Evolutionary conservation across 305 asterid genomes (phyloP).

Genomic region (Euphrasia arctica): DNA sequence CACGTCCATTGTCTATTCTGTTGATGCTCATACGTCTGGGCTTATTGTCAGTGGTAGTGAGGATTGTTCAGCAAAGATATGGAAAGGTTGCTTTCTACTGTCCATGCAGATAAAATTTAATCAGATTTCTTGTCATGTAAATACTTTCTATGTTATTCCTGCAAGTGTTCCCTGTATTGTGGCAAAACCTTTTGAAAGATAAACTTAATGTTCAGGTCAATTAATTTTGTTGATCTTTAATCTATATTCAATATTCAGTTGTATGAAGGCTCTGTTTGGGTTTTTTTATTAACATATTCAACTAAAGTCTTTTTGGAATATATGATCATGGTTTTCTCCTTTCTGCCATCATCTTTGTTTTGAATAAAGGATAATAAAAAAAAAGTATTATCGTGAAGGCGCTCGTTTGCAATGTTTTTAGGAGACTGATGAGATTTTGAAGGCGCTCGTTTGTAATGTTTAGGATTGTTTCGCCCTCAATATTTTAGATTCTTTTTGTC

Average conservation of each 20-base stretch:
- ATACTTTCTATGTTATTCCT: constrained; percentile 6
- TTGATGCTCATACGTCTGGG: constrained; percentile 82
- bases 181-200: background rate
- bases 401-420: background rate
- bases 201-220: too few relatives aligned
- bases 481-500: constrained; percentile 13
- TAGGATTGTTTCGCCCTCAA: constrained; percentile 4
- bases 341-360: too few relatives aligned
- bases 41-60: constrained; percentile 94
- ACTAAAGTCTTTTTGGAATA: too few relatives aligned
- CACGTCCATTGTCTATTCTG: constrained; percentile 85
- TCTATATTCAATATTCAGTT: too few relatives aligned
- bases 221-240: too few relatives aligned
- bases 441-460: constrained; percentile 19
- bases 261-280: too few relatives aligned
- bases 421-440: constrained; percentile 15
- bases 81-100: constrained; percentile 68
- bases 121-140: too few relatives aligned
- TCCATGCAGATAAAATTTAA: background rate
- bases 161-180: constrained; percentile 4
- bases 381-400: background rate
- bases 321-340: too few relatives aligned
- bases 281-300: too few relatives aligned
- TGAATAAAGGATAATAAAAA: background rate
- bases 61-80: constrained; percentile 85